Evolutionary conservation across 78 protist species (phyloP).

Genomic region (Pigoraptor vietnamica): DNA sequence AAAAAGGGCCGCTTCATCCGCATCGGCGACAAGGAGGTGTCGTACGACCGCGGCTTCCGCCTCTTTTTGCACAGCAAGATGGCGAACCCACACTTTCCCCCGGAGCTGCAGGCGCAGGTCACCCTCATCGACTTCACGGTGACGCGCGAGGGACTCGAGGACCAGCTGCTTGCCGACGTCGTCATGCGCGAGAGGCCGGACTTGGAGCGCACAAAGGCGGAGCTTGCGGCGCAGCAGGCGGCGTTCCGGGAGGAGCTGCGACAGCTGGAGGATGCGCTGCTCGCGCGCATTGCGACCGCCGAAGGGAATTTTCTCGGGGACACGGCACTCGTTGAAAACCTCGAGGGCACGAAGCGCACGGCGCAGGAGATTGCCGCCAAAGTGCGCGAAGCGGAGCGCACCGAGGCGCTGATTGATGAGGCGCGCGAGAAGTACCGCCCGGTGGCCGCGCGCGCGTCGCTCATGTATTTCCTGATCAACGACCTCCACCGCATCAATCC

Average conservation of each 20-base stretch:
- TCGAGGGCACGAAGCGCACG: slow-evolving; percentile 54
- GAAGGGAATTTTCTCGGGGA: slow-evolving; percentile 67
- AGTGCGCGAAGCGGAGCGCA: slow-evolving; percentile 53
- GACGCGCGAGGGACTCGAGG: slow-evolving; percentile 62
- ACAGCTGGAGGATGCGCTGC: slow-evolving; percentile 46
- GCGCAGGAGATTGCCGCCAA: slow-evolving; percentile 34
- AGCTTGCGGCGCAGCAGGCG: slow-evolving; percentile 10
- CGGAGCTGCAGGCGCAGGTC: slow-evolving; percentile 65
- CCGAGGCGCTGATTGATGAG: slow-evolving; percentile 25
- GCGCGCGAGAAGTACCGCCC: slow-evolving; percentile 56
- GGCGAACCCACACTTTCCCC: slow-evolving; percentile 72
- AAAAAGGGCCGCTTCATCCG: slow-evolving; percentile 11
- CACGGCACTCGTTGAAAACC: slow-evolving; percentile 68
- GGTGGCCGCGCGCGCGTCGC: slow-evolving; percentile 75
- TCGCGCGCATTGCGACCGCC: slow-evolving; percentile 29
- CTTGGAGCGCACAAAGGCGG: slow-evolving; percentile 44
- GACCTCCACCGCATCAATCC: slow-evolving; percentile 53
- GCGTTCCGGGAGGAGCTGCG: background rate
- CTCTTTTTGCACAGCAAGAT: slow-evolving; percentile 71
- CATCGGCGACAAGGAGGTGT: slow-evolving; percentile 67
- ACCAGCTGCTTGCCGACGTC: slow-evolving; percentile 74
- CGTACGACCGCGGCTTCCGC: slow-evolving; percentile 49
- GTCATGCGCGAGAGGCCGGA: slow-evolving; percentile 57
- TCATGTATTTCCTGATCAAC: slow-evolving; percentile 70
- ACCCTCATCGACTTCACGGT: slow-evolving; percentile 79